phyloP scores from a whole-genome alignment of 2,329 filamentous ascomycete species.

The Trichoderma aggressivum region DNA sequence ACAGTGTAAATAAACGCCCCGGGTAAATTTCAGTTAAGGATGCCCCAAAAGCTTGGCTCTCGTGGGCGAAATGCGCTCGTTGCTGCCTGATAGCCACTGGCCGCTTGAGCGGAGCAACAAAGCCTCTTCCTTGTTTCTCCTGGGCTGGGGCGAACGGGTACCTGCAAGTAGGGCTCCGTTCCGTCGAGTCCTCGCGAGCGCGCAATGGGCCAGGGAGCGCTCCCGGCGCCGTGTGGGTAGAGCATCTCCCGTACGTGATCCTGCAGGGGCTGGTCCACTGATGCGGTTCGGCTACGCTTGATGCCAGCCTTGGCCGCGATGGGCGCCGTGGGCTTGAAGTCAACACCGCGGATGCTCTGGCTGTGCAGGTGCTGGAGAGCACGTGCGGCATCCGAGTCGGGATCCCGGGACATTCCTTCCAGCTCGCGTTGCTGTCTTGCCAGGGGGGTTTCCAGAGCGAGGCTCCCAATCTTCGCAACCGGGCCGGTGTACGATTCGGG shows the following conservation, averaged over 20 bases:
- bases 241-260: constrained; percentile 66
- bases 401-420: constrained; percentile 42
- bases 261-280: constrained; percentile 59
- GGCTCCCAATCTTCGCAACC: constrained; percentile 49
- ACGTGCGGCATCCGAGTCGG: constrained; percentile 53
- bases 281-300: constrained; percentile 60
- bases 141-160: constrained; percentile 40
- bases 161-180: constrained; percentile 33
- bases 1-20: constrained; percentile 1
- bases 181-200: constrained; percentile 30
- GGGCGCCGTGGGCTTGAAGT: constrained; percentile 35
- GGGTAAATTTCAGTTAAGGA: constrained; percentile 47
- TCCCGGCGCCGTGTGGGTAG: constrained; percentile 27
- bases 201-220: constrained; percentile 36
- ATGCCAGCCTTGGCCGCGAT: constrained; percentile 37
- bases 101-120: constrained; percentile 61
- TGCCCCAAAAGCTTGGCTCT: constrained; percentile 65
- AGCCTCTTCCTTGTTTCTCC: constrained; percentile 59
- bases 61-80: constrained; percentile 46
- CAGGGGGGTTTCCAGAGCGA: constrained; percentile 48
- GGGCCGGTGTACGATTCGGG: constrained; percentile 56
- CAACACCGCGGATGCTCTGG: constrained; percentile 38
- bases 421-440: constrained; percentile 45
- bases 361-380: constrained; percentile 60
- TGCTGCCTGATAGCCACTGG: constrained; percentile 45